Evolutionary conservation across 495 filamentous ascomycete species (phyloP).

Genomic region (Tuber melanosporum): DNA sequence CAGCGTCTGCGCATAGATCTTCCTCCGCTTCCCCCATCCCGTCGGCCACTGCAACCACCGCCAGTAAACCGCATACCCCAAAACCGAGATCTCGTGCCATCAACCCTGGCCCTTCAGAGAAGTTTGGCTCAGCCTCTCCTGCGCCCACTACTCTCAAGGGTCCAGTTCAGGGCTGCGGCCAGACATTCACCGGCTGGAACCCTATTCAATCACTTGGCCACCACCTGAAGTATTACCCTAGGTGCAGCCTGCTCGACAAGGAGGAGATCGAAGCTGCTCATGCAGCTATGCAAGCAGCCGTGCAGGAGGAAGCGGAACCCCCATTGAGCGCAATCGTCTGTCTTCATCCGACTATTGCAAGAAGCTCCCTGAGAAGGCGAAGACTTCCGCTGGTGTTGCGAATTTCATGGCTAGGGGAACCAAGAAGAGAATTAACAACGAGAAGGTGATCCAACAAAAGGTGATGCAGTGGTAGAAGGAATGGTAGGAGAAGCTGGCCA

Average conservation of each 20-base stretch:
- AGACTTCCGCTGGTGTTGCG: conserved; percentile 40
- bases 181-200: conserved; percentile 41
- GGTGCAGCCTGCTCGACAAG: conserved; percentile 37
- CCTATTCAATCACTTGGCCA: conserved; percentile 39
- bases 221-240: conserved; percentile 41
- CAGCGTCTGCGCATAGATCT: conserved; percentile 1
- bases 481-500: conserved; percentile 41
- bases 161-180: conserved; percentile 39
- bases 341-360: conserved; percentile 41
- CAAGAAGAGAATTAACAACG: conserved; percentile 38
- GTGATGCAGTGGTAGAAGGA: conserved; percentile 40
- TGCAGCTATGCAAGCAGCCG: conserved; percentile 35
- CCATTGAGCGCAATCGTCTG: conserved; percentile 39
- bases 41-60: neutral
- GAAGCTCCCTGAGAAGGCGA: conserved; percentile 40
- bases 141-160: conserved; percentile 34
- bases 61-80: conserved; percentile 11
- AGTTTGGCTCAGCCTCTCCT: conserved; percentile 24
- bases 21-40: conserved; percentile 8
- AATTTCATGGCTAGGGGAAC: conserved; percentile 38
- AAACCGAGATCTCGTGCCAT: conserved; percentile 23
- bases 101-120: conserved; percentile 32
- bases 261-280: conserved; percentile 38
- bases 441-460: conserved; percentile 37
- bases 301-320: conserved; percentile 42